Conservation (phyloP, 163 green algal species). For the Chlorella variabilis region DNA sequence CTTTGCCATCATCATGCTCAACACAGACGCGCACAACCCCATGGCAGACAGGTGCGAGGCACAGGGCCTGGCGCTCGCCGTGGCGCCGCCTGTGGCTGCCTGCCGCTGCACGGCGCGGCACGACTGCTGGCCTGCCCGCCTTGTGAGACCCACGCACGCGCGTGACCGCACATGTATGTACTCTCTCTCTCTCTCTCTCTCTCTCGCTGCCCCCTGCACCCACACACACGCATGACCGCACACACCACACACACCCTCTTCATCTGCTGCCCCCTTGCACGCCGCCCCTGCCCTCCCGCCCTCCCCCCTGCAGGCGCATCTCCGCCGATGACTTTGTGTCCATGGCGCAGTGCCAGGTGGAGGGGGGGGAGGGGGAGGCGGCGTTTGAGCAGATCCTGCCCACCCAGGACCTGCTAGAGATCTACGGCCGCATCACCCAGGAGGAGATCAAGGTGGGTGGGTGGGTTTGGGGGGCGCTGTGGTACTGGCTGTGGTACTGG, state of each 20-base stretch:
- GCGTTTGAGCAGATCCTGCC: slow-evolving; percentile 73
- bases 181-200: background rate
- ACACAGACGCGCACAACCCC: slow-evolving; percentile 99
- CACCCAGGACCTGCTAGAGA: slow-evolving; percentile 69
- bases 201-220: background rate
- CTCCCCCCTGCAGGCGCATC: slow-evolving; percentile 62
- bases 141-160: too few species aligned
- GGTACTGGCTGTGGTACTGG: too few species aligned
- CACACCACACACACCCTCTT: background rate
- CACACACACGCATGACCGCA: background rate
- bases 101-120: too few species aligned
- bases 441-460: slow-evolving; percentile 54
- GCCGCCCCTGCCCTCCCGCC: background rate
- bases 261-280: background rate
- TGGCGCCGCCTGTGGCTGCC: too few species aligned
- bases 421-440: slow-evolving; percentile 81
- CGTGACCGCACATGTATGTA: too few species aligned
- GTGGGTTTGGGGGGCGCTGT: background rate
- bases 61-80: too few species aligned
- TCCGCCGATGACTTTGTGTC: slow-evolving; percentile 63
- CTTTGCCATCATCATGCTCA: slow-evolving; percentile 99
- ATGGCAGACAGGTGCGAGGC: slow-evolving; percentile 76
- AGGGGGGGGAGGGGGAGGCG: slow-evolving; percentile 37
- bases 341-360: slow-evolving; percentile 59
- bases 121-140: too few species aligned